Base-by-base conservation (phyloP, 768 basidiomycete genomes). In the Calocybe indica region DNA sequence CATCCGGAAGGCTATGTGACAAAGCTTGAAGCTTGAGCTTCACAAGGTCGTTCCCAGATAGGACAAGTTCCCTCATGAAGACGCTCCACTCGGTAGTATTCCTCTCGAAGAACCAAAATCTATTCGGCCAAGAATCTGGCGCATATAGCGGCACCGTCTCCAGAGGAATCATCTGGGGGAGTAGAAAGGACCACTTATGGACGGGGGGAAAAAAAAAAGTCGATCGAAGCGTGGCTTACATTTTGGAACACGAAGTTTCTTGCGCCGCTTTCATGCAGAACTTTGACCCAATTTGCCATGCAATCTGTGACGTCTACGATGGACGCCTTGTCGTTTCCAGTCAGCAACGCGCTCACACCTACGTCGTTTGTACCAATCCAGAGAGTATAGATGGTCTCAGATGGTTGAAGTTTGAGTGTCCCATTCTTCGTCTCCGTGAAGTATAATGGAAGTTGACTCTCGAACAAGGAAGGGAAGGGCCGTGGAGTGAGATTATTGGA, bases 291-390 rank as follows among this genome's bases (percentile, higher is more conserved):
- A 40, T 80, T 74, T 4, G 85, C 64, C 58, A 77, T 78, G 55
- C 84, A 85, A 12, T 57, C 57, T 13, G 75, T 70, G 0, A 80
- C 79, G 41, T 83, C 70, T 7, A 83, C 80, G 45, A 85, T 59
- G 1, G 78, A 82, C 11, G 79, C 78, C 47, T 62, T 48, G 46
- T 72, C 68, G 13, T 66, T 65, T 1, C 80, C 81, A 0, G 78
- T 80, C 8, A 85, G 52, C 30, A 85, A 64, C 5, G 76, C 72
- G 40, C 68, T 68, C 8, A 58, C 70, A 1, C 83, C 83, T 4
- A 85, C 69, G 56, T 85, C 84, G 51, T 79, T 80, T 3, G 80
- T 81, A 10, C 83, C 82, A 49, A 85, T 80, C 83, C 83, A 86
- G 6, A 85, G 65, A 1, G 79, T 78, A 58, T 80, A 85, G 2